Conservation (phyloP, 495 filamentous ascomycete genomes). For the Aspergillus hancockii region DNA sequence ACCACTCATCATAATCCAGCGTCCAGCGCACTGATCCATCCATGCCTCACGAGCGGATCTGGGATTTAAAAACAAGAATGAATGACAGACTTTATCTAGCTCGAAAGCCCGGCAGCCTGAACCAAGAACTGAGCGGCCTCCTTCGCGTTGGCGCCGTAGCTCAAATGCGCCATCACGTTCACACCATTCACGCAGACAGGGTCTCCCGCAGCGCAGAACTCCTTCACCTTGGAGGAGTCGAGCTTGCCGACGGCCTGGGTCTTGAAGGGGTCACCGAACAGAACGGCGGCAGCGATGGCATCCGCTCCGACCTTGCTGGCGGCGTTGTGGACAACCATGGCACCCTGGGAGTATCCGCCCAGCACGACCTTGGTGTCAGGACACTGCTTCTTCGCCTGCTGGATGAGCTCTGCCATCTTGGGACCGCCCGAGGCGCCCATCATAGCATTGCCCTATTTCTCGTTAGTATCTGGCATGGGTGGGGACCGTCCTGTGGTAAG, state of each 20-base stretch:
- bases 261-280: constrained; percentile 62
- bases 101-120: constrained; percentile 28
- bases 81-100: not conserved
- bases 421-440: constrained; percentile 44
- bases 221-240: constrained; percentile 44
- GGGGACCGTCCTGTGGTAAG: not conserved
- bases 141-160: constrained; percentile 48
- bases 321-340: constrained; percentile 54
- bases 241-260: constrained; percentile 45
- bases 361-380: constrained; percentile 62
- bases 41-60: not conserved
- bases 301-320: constrained; percentile 33
- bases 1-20: not conserved
- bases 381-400: constrained; percentile 49
- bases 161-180: constrained; percentile 55
- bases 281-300: constrained; percentile 41
- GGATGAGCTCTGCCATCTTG: constrained; percentile 50
- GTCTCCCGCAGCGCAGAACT: constrained; percentile 54
- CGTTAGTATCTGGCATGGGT: not conserved
- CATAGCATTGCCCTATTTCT: constrained; percentile 46
- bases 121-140: constrained; percentile 51
- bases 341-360: constrained; percentile 61
- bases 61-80: not conserved
- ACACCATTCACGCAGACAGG: constrained; percentile 54
- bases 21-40: not conserved